These are phyloP conservation scores for Wakefieldia striispora DNA, from an alignment of 768 basidiomycete species.

Conservation along the genomic window DNA sequence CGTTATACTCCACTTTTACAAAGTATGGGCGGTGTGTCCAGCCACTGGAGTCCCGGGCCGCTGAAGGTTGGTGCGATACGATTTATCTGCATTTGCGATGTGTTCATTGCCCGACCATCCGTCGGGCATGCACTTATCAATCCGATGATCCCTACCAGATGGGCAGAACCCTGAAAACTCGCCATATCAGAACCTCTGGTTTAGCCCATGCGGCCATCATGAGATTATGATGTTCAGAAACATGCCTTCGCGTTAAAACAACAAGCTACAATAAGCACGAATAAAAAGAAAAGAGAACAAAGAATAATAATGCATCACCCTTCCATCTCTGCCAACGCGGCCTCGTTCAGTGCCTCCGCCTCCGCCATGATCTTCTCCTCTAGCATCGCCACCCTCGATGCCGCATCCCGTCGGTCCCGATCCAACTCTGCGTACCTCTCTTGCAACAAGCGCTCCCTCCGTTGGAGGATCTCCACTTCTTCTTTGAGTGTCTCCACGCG, in stretches of 20 bases:
- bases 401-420: slow-evolving; percentile 60
- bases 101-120: no score
- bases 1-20: no score
- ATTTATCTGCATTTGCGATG: no score
- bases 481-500: slow-evolving; percentile 77
- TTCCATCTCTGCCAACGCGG: slow-evolving; percentile 65
- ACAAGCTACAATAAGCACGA: slow-evolving; percentile 8
- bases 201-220: no score
- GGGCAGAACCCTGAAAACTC: no score
- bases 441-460: slow-evolving; percentile 77
- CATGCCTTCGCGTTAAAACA: no score
- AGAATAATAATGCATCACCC: slow-evolving; percentile 7
- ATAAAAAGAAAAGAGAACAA: slow-evolving; percentile 3
- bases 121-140: no score
- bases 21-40: no score
- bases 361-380: slow-evolving; percentile 89
- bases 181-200: no score
- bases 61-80: no score
- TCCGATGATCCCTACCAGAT: not conserved
- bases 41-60: no score
- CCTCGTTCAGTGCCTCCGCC: slow-evolving; percentile 80
- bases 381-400: slow-evolving; percentile 54
- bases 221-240: no score
- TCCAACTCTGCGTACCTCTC: slow-evolving; percentile 81
- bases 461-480: slow-evolving; percentile 80